Base-by-base conservation (phyloP, 352 stramenopile species). In the Globisporangium acanthophoron region DNA sequence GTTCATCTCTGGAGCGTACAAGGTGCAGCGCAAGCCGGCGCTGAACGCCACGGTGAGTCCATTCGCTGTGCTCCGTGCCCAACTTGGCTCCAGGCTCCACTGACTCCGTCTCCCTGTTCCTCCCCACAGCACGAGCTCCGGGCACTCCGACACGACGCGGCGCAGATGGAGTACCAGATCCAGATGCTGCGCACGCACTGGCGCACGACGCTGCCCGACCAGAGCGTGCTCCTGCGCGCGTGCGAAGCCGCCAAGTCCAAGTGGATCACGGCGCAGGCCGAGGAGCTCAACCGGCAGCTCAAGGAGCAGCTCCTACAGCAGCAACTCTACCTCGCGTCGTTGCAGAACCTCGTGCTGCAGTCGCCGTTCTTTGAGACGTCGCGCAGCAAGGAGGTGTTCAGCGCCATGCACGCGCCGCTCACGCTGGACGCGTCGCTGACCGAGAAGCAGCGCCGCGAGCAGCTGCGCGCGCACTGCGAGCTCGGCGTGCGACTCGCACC, bases 281-380 rank as follows among this genome's bases (percentile, higher is more conserved):
- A 88, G 31, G 54, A 70, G 39, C 58, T 84, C 21, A 88, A 88
- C 51, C 64, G 62, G 3, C 58, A 71, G 58, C 69, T 88, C 29
- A 78, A 78, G 48, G 69, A 83, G 61, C 78, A 86, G 59, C 60
- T 85, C 18, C 51, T 78, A 43, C 75, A 88, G 58, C 77, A 87
- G 58, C 77, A 87, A 61, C 66, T 87, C 39, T 80, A 82, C 52
- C 67, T 88, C 16, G 78, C 78, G 29, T 84, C 78, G 1, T 60
- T 88, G 18, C 78, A 88, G 51, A 77, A 70, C 52, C 58, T 74
- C 29, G 67, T 86, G 50, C 67, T 74, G 3, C 71, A 83, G 59
- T 78, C 75, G 39, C 78, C 78, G 37, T 64, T 88, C 31, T 58
- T 81, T 16, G 50, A 63, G n/a, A 56, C 56, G 2, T 74, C 72